Conservation (phyloP, 768 basidiomycete genomes). For the Suillus tomentosus region DNA sequence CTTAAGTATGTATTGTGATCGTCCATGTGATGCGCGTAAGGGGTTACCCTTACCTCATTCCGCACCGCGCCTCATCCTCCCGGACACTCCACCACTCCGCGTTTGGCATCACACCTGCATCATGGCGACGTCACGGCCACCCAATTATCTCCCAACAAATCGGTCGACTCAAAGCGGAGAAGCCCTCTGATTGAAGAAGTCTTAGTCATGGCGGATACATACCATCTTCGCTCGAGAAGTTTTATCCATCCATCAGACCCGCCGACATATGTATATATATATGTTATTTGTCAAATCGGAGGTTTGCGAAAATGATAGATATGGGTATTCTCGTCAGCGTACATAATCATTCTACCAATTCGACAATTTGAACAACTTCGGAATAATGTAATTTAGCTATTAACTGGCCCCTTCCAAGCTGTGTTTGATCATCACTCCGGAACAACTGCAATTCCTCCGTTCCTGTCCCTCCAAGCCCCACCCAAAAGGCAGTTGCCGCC, state of each 20-base stretch:
- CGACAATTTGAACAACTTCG: not conserved
- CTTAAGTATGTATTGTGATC: not conserved
- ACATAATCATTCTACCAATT: not conserved
- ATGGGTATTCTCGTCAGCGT: not conserved
- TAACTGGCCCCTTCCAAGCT: not conserved
- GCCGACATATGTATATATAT: not conserved
- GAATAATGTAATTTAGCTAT: not conserved
- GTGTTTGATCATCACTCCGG: not conserved
- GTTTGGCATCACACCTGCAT: not conserved
- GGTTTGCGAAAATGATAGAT: no score
- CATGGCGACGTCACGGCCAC: not conserved
- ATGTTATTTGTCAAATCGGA: not conserved
- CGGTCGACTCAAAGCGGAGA: not conserved
- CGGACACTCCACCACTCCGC: not conserved
- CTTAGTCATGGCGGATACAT: not conserved
- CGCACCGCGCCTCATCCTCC: not conserved
- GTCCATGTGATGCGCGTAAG: not conserved
- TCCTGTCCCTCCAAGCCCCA: not conserved
- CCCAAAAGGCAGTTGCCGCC: slow-evolving; percentile 1
- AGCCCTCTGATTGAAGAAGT: not conserved
- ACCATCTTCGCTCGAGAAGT: not conserved
- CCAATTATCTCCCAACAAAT: not conserved
- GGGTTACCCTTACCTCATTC: not conserved
- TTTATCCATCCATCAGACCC: not conserved
- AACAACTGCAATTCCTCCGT: not conserved